phyloP scores from a whole-genome alignment of 352 stramenopile genomes.

The Phytophthora macrochlamydospora region DNA sequence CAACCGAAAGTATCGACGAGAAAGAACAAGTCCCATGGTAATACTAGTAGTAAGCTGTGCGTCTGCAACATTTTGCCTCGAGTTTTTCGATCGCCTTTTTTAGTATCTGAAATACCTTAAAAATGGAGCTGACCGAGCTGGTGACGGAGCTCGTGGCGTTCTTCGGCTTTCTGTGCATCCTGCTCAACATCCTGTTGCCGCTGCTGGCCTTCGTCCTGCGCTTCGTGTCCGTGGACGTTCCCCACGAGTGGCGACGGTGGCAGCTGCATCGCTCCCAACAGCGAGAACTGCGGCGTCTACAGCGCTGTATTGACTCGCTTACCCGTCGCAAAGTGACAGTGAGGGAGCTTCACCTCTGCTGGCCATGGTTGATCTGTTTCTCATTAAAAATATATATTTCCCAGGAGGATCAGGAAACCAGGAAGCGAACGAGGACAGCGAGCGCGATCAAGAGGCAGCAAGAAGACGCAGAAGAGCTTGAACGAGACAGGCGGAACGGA shows the following conservation, averaged over 20 bases:
- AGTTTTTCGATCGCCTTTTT: too few relatives aligned
- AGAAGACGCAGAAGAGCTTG: conserved; percentile 1
- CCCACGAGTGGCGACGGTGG: conserved; percentile 46
- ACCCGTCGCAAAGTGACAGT: conserved; percentile 28
- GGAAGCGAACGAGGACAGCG: conserved; percentile 6
- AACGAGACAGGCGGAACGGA: neutral
- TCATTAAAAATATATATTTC: neutral
- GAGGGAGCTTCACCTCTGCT: neutral
- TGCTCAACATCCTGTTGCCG: conserved; percentile 49
- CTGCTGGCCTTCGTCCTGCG: conserved; percentile 32
- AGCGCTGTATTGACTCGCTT: conserved; percentile 36
- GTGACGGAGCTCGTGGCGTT: conserved; percentile 46
- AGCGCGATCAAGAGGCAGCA: conserved; percentile 24
- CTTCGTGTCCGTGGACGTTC: conserved; percentile 35
- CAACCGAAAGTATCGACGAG: conserved; percentile 36
- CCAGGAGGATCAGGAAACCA: conserved; percentile 35
- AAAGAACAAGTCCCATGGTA: conserved; percentile 33
- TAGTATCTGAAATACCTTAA: conserved; percentile 11
- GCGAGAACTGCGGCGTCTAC: conserved; percentile 38
- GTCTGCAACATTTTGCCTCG: neutral
- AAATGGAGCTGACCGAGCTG: conserved; percentile 27
- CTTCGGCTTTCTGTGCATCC: conserved; percentile 50
- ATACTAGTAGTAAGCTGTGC: conserved; percentile 26
- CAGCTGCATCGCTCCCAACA: conserved; percentile 44
- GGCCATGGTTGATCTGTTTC: neutral